A percentile compares a stretch with the other conserved stretches of the same genome.
phyloP scores from a whole-genome alignment of 2,329 filamentous ascomycete genomes.

The Fusarium floridanum region DNA sequence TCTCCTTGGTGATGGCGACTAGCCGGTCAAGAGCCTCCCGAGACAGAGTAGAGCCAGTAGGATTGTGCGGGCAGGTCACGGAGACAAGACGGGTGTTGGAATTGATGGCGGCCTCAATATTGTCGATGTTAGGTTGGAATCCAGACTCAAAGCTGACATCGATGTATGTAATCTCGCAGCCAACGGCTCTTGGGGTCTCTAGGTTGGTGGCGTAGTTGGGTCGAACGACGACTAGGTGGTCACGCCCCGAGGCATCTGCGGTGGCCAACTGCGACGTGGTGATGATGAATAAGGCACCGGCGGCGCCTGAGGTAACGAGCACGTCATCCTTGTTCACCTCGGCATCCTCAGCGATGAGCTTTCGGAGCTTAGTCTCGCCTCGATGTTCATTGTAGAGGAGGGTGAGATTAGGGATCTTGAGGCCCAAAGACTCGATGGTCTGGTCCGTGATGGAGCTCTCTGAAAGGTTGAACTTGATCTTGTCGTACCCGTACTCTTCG shows the following conservation, averaged over 20 bases:
- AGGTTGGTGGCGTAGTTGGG: conserved; percentile 45
- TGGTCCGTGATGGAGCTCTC: conserved; percentile 43
- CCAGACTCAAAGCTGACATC: conserved; percentile 35
- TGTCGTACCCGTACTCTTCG: conserved; percentile 40
- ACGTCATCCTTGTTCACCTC: conserved; percentile 30
- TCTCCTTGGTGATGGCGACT: conserved; percentile 28
- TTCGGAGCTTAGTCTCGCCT: conserved; percentile 30
- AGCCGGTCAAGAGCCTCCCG: conserved; percentile 7
- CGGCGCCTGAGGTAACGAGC: conserved; percentile 41
- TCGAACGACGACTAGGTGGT: conserved; percentile 40
- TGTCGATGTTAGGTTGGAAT: conserved; percentile 28
- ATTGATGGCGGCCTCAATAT: conserved; percentile 29
- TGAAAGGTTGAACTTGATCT: conserved; percentile 42
- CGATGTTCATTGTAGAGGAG: conserved; percentile 41
- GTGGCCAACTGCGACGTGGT: conserved; percentile 29
- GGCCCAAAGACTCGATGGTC: conserved; percentile 27
- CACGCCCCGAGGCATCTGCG: neutral
- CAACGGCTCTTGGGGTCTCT: conserved; percentile 39
- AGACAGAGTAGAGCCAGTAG: conserved; percentile 27
- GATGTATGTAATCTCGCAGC: conserved; percentile 40
- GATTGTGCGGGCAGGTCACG: conserved; percentile 42
- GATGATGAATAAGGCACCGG: conserved; percentile 39
- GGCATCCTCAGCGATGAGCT: conserved; percentile 24
- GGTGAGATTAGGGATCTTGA: conserved; percentile 33
- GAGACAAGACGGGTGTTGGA: conserved; percentile 37